Evolutionary conservation across 108 stramenopile species (phyloP), one percentile per base, ranked within the genome.

Genomic region (Cyclotella cryptica): DNA sequence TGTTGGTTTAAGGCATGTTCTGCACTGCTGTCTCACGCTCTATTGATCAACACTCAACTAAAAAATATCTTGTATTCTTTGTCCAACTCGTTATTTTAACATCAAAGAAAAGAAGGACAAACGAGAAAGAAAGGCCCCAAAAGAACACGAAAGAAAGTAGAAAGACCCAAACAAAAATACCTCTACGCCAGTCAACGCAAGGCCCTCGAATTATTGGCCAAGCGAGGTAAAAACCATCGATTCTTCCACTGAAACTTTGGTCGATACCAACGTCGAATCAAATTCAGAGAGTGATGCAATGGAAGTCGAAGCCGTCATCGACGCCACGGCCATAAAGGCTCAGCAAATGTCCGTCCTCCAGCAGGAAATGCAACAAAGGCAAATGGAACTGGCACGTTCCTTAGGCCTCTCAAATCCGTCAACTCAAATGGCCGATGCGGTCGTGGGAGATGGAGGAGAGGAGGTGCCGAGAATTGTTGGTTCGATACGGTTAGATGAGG

Each of bases 151-250:
- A 66, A 72, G 30, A 82, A 80, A 22, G 89, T 88, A 26, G 89
- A 93, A 22, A 58, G 85, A 46, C 92, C 92, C 0, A 73, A 90
- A 44, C 92, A 93, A 77, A 65, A 64, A 54, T 93, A 90, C 72
- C 43, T 90, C 66, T 93, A 93, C 70, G 85, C 85, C 27, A 66
- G 78, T 18, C 92, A 93, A 69, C 80, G 84, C 15, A 51, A 66
- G 43, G 66, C 63, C 29, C 28, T 73, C 66, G 55, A 65, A 10
- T 49, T 62, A 42, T 14, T 62, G 15, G 75, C 70, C 27, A 71
- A 42, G 49, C 44, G 43, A n/a, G 42, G 45, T 7, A 57, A 52
- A n/a, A 43, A 9, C 18, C 8, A 28, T 15, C 19, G 13, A 21
- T 15, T 43, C 5, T 60, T 45, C 46, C 27, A 22, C 12, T 26